Evolutionary conservation across 2,329 filamentous ascomycete genomes (phyloP), one percentile per base, ranked within the genome.

Genomic region (Penicillium carneum): DNA sequence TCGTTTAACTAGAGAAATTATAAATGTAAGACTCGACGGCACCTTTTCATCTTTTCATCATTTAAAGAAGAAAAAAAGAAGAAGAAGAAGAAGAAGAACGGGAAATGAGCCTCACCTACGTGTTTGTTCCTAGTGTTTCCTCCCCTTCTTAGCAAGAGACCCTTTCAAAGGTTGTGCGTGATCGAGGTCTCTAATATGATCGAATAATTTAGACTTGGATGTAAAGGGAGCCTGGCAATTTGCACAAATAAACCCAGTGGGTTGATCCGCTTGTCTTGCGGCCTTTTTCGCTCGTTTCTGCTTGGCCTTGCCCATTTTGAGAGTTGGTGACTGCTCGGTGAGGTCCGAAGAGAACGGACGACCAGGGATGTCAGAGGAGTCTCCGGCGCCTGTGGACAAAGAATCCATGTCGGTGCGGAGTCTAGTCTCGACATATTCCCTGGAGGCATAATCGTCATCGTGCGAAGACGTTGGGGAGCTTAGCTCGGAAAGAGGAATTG

Each of bases 191-290:
- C 87, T 86, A 60, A 95, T 83, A 75, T 96, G 92, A 54, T 85
- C 81, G 74, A 94, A 94, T 18, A 96, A 77, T 66, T 87, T 88
- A 6, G 86, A 90, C 67, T 87, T 89, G 1, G 89, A 92, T 0
- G 85, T 87, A 79, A 98, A 99, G 0, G 80, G 84, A 67, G 90
- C 92, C 67, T 87, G 85, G 77, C 95, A 98, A 4, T 88, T 86
- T 2, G 90, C 85, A 73, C 95, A 98, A 69, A 88, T 88, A 55
- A 91, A 85, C 33, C 87, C 67, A 5, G 61, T 43, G 18, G 65
- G 33, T 20, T 68, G 66, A 46, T 60, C 67, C 23, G 68, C 60
- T 33, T 71, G 63, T 57, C 76, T 74, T 5, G 81, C 81, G 14
- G 80, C 81, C 65, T 80, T 84, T 66, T 80, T 83, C 34, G 82